phyloP scores from a whole-genome alignment of 192 early-diverging fungal species.

The Coemansia erecta region DNA sequence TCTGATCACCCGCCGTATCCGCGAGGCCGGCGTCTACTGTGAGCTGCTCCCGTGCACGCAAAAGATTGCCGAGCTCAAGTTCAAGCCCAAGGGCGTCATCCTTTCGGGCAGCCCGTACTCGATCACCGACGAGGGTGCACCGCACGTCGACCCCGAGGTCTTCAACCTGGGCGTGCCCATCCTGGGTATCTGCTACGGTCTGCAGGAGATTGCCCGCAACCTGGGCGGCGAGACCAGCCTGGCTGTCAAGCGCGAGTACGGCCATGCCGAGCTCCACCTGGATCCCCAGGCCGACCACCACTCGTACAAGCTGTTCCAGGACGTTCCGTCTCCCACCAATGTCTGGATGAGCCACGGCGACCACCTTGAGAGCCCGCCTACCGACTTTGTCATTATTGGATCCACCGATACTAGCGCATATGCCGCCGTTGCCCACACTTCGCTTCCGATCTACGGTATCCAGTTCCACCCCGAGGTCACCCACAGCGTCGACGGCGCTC shows the following conservation, averaged over 20 bases:
- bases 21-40: slow-evolving; percentile 98
- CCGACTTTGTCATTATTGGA: slow-evolving; percentile 82
- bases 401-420: slow-evolving; percentile 85
- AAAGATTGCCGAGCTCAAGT: slow-evolving; percentile 88
- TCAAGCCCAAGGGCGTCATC: slow-evolving; percentile 95
- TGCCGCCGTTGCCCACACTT: slow-evolving; percentile 80
- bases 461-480: slow-evolving; percentile 99
- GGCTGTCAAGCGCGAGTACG: slow-evolving; percentile 91
- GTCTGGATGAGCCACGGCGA: slow-evolving; percentile 99
- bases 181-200: slow-evolving; percentile 98
- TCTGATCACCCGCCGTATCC: slow-evolving; percentile 91
- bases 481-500: slow-evolving; percentile 85
- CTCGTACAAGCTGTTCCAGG: slow-evolving; percentile 67
- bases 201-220: slow-evolving; percentile 93
- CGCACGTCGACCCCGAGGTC: slow-evolving; percentile 88
- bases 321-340: slow-evolving; percentile 58
- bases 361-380: slow-evolving; percentile 78
- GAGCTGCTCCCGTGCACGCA: slow-evolving; percentile 97
- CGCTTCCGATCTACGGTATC: slow-evolving; percentile 86
- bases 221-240: slow-evolving; percentile 75
- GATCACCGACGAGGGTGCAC: slow-evolving; percentile 91
- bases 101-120: slow-evolving; percentile 97
- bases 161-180: slow-evolving; percentile 88
- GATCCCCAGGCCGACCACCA: slow-evolving; percentile 62
- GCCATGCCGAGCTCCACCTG: slow-evolving; percentile 78